Conservation (phyloP, 2,329 filamentous ascomycete species). For the Pestalotiopsis sp. region DNA sequence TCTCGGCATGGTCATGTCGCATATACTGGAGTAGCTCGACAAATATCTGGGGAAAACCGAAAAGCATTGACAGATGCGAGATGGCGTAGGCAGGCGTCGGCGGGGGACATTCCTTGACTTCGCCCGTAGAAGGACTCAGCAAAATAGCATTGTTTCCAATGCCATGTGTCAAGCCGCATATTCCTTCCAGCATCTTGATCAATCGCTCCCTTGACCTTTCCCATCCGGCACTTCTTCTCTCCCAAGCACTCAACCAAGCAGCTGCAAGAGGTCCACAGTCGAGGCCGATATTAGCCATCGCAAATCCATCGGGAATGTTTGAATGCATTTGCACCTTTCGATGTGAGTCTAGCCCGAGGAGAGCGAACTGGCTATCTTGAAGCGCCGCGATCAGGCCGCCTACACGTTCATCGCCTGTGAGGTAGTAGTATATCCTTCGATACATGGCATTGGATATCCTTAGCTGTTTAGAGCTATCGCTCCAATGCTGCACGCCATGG, state of each 20-base stretch:
- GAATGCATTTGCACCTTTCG: constrained; percentile 54
- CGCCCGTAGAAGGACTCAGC: constrained; percentile 29
- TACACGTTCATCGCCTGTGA: constrained; percentile 59
- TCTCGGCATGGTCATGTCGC: neutral
- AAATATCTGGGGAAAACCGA: neutral
- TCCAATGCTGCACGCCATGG: constrained; percentile 65
- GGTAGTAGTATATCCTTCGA: constrained; percentile 58
- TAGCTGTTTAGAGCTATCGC: constrained; percentile 64
- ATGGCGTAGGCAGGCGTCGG: constrained; percentile 44
- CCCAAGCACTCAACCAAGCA: constrained; percentile 63
- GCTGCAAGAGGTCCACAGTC: constrained; percentile 62
- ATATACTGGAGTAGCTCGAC: neutral
- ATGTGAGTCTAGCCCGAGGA: constrained; percentile 55
- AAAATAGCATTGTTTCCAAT: constrained; percentile 58
- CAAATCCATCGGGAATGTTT: constrained; percentile 40
- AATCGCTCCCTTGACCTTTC: constrained; percentile 55
- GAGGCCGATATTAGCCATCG: constrained; percentile 46
- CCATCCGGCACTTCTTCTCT: constrained; percentile 56
- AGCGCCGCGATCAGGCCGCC: constrained; percentile 57
- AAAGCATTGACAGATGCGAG: constrained; percentile 2
- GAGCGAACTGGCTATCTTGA: constrained; percentile 56
- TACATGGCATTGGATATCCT: constrained; percentile 62
- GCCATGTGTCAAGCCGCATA: constrained; percentile 57
- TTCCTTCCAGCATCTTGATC: constrained; percentile 49
- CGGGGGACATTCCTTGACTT: constrained; percentile 38